phyloP scores from a whole-genome alignment of 2,329 filamentous ascomycete genomes.

The Mariannaea sp. region DNA sequence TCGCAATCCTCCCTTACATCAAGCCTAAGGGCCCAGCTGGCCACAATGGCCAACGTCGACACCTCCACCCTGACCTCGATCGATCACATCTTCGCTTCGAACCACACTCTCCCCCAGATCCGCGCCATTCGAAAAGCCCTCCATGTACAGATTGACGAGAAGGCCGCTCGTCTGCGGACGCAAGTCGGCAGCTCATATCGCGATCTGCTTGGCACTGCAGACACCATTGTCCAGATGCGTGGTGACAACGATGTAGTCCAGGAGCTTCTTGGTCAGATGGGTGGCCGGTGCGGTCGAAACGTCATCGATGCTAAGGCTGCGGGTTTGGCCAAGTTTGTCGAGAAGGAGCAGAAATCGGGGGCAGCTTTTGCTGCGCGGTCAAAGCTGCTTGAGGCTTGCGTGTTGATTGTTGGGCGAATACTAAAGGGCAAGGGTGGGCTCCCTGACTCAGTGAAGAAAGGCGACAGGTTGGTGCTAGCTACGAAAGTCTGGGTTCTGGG shows the following conservation, averaged over 20 bases:
- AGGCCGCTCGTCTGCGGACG: slow-evolving; percentile 64
- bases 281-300: slow-evolving; percentile 74
- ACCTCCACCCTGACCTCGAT: slow-evolving; percentile 54
- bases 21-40: slow-evolving; percentile 18
- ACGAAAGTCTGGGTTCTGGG: slow-evolving; percentile 78
- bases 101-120: slow-evolving; percentile 66
- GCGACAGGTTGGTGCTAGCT: slow-evolving; percentile 59
- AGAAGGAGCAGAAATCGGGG: slow-evolving; percentile 35
- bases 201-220: slow-evolving; percentile 87
- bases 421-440: slow-evolving; percentile 48
- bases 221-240: slow-evolving; percentile 92
- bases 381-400: slow-evolving; percentile 58
- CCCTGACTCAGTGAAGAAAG: slow-evolving; percentile 44
- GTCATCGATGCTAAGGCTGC: slow-evolving; percentile 69
- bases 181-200: slow-evolving; percentile 76
- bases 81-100: slow-evolving; percentile 59
- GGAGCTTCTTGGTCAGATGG: slow-evolving; percentile 71
- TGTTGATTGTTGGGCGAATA: slow-evolving; percentile 54
- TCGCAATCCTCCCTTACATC: background rate
- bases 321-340: slow-evolving; percentile 57
- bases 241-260: slow-evolving; percentile 76
- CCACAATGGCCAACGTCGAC: slow-evolving; percentile 52
- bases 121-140: slow-evolving; percentile 65
- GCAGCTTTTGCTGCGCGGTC: slow-evolving; percentile 48
- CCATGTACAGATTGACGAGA: slow-evolving; percentile 65